These are phyloP conservation scores for Aspergillus diversus DNA, from an alignment of 495 filamentous ascomycete genomes.

Conservation along the genomic window DNA sequence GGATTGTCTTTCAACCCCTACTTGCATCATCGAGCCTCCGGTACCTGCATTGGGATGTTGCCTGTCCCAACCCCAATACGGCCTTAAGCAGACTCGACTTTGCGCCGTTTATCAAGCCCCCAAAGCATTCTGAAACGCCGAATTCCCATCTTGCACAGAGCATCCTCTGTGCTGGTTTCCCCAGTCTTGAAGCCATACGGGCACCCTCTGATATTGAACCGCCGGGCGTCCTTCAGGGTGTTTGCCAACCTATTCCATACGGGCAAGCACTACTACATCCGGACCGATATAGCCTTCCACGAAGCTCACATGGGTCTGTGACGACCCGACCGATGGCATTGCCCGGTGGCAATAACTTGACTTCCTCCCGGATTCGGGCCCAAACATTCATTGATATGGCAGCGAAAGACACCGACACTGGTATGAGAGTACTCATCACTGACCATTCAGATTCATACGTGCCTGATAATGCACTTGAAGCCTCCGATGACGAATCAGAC, in stretches of 20 bases:
- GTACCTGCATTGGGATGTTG: constrained; percentile 83
- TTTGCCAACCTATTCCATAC: constrained; percentile 64
- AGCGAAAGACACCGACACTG: constrained; percentile 46
- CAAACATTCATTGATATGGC: constrained; percentile 56
- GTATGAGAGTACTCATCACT: constrained; percentile 47
- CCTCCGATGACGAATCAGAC: constrained; percentile 39
- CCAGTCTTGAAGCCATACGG: constrained; percentile 66
- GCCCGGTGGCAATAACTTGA: constrained; percentile 50
- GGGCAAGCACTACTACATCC: constrained; percentile 52
- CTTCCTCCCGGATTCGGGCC: constrained; percentile 50
- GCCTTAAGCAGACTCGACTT: constrained; percentile 46
- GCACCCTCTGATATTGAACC: constrained; percentile 73
- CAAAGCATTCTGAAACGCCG: constrained; percentile 51
- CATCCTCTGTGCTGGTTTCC: constrained; percentile 72
- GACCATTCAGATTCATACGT: constrained; percentile 48
- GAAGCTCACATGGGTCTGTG: constrained; percentile 52
- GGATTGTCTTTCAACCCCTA: constrained; percentile 67
- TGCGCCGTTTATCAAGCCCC: constrained; percentile 42
- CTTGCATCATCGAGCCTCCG: constrained; percentile 68
- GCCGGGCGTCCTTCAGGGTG: constrained; percentile 66
- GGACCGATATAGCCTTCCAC: constrained; percentile 52
- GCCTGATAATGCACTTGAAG: constrained; percentile 42
- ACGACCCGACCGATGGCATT: constrained; percentile 46
- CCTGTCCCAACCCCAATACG: constrained; percentile 48
- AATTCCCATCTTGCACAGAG: constrained; percentile 74